Base-by-base conservation (phyloP, 768 basidiomycete genomes). In the Podaxis mareebaensis region DNA sequence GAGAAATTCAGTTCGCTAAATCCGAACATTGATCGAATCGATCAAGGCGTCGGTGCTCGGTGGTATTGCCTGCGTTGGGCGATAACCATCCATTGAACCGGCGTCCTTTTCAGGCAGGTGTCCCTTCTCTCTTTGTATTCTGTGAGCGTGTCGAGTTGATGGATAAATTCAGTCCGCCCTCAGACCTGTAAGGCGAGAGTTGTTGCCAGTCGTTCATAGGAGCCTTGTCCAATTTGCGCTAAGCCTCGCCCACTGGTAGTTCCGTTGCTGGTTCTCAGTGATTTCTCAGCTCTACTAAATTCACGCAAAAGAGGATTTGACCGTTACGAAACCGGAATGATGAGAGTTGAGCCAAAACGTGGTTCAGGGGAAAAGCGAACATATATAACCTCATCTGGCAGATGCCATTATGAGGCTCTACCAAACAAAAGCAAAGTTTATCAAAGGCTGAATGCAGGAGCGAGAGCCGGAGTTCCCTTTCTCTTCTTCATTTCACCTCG, bases 401-500 rank as follows among this genome's bases (percentile, higher is more conserved):
- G 40, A 30, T 38, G 15, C 30, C 30, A 28, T 40, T 52, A 49
- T 33, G 58, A 51, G 17, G 22, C 15, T 40, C 22, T 28, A 44
- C 61, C 61, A 62, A 62, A 62, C 61, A 62, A 53, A 53, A 48
- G 55, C 61, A 62, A 62, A 62, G 61, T 38, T 44, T 55, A 62
- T 62, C 61, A 55, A 55, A 48, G 33, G 53, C 28, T 48, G 28
- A 49, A 48, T 46, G 40, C 55, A 55, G 53, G 28, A 26, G 26
- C 24, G 58, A 36, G 22, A 22, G 56, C n/a, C 44, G 36, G 53
- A 60, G 51, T 30, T 44, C 39, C 28, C 36, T 62, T 44, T 55
- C 61, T 55, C 61, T 48, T 55, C 61, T 48, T 62, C 61, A 46
- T 62, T 48, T 48, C 51, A 44, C 53, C 40, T 17, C 52, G 2